Evolutionary conservation across 2,329 filamentous ascomycete species (phyloP), one percentile per base, ranked within the genome.

Genomic region (Diaporthe caulivora): DNA sequence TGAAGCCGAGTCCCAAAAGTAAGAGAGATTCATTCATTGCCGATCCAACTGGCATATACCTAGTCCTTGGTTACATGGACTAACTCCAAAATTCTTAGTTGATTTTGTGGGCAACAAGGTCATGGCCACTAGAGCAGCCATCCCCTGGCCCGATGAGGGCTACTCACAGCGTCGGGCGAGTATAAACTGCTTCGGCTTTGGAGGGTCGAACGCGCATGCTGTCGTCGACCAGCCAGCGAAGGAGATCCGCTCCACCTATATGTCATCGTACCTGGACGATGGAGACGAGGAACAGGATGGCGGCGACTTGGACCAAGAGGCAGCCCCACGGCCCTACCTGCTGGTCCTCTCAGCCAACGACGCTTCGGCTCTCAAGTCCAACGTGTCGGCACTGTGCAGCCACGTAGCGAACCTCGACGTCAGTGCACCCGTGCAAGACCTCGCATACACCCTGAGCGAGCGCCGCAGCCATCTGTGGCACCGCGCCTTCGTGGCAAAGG

Each of bases 1-100:
- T 87, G 76, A 78, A 83, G 21, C 83, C 85, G 1, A 89, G 88
- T 71, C 82, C 82, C 31, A 84, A 83, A n/a, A 57, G 54, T 57
- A 13, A n/a, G 53, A n/a, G n/a, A n/a, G n/a, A n/a, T n/a, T n/a
- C n/a, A n/a, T n/a, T n/a, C n/a, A n/a, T n/a, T n/a, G n/a, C n/a
- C n/a, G n/a, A n/a, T n/a, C n/a, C n/a, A n/a, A n/a, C n/a, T n/a
- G n/a, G n/a, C n/a, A n/a, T 18, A 47, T 18, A 17, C 42, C 4
- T 47, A 15, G 10, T 47, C 5, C 44, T 21, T n/a, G n/a, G n/a
- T n/a, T n/a, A n/a, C n/a, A n/a, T n/a, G n/a, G n/a, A n/a, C n/a
- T n/a, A n/a, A n/a, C n/a, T n/a, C n/a, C n/a, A n/a, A n/a, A n/a
- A n/a, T n/a, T n/a, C n/a, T n/a, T n/a, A 49, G 44, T 49, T 49